A percentile compares a stretch with the other conserved stretches of the same genome.
Conservation (phyloP, 2,329 filamentous ascomycete genomes). For the Colletotrichum tofieldiae region DNA sequence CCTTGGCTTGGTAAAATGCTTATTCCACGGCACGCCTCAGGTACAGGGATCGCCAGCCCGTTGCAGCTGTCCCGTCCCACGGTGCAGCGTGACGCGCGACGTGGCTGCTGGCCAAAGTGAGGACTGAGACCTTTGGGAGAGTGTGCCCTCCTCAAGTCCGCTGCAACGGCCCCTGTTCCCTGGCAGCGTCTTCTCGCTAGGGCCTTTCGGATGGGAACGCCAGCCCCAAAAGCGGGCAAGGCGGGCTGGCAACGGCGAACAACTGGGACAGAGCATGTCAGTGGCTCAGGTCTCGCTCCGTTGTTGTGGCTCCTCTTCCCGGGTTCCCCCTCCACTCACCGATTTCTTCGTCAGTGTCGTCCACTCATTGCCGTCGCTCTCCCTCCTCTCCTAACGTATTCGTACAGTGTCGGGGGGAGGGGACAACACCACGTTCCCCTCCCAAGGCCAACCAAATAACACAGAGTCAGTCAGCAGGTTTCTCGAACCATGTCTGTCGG, state of each 20-base stretch:
- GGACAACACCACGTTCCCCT: conserved; percentile 17
- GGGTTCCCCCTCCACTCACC: neutral
- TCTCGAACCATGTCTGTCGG: conserved; percentile 26
- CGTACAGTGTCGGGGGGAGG: neutral
- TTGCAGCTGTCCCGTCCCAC: conserved; percentile 21
- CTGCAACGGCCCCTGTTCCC: conserved; percentile 30
- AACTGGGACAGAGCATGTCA: conserved; percentile 12
- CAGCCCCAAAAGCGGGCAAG: conserved; percentile 23
- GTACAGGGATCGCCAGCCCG: conserved; percentile 25
- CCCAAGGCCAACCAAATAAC: conserved; percentile 29
- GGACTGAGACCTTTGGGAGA: conserved; percentile 21
- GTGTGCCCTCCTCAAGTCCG: neutral
- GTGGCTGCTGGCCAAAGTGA: conserved; percentile 14
- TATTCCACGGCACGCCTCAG: conserved; percentile 20
- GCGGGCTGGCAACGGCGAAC: conserved; percentile 13
- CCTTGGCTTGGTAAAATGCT: conserved; percentile 23
- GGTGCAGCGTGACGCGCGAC: conserved; percentile 26
- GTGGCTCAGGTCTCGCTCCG: conserved; percentile 12
- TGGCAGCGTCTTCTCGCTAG: conserved; percentile 22
- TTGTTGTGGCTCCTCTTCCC: conserved; percentile 13
- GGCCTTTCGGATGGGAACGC: conserved; percentile 8
- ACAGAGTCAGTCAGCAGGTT: conserved; percentile 27
- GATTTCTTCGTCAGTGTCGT: conserved; percentile 2
- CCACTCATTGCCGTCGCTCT: conserved; percentile 5
- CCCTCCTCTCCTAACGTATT: neutral